Conservation (phyloP, 805 yeast species). For the Yamadazyma olivae region DNA sequence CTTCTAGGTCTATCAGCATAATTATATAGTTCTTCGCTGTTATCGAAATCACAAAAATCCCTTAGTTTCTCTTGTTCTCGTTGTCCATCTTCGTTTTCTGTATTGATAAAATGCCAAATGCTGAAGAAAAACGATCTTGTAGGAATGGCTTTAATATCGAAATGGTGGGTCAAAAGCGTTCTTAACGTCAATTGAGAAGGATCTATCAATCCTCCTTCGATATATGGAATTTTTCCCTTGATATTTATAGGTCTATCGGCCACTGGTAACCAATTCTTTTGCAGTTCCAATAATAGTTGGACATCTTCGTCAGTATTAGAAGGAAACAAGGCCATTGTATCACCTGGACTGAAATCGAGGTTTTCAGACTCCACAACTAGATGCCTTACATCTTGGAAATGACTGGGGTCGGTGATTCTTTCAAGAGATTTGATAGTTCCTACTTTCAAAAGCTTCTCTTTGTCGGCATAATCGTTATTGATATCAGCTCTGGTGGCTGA, state of each 20-base stretch:
- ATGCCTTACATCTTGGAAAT: slow-evolving; percentile 88
- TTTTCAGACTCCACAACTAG: slow-evolving; percentile 39
- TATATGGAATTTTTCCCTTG: slow-evolving; percentile 29
- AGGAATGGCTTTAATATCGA: slow-evolving; percentile 83
- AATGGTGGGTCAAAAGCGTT: slow-evolving; percentile 68
- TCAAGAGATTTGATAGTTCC: slow-evolving; percentile 52
- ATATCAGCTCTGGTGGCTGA: slow-evolving; percentile 10
- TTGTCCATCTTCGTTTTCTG: slow-evolving; percentile 51
- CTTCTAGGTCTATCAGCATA: slow-evolving; percentile 94
- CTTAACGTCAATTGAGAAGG: slow-evolving; percentile 58
- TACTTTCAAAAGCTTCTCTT: neutral
- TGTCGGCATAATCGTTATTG: neutral
- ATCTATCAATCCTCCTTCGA: slow-evolving; percentile 61
- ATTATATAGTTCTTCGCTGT: slow-evolving; percentile 78
- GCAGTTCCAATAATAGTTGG: slow-evolving; percentile 58
- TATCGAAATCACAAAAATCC: slow-evolving; percentile 71
- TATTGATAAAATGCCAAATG: slow-evolving; percentile 62
- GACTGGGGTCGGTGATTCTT: slow-evolving; percentile 66
- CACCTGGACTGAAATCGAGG: slow-evolving; percentile 66
- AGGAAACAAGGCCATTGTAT: slow-evolving; percentile 75
- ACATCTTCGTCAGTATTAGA: slow-evolving; percentile 65
- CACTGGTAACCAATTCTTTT: slow-evolving; percentile 62
- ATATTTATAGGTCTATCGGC: slow-evolving; percentile 60
- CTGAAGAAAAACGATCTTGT: slow-evolving; percentile 74
- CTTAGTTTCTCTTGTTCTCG: slow-evolving; percentile 72